These are phyloP conservation scores for Kentomonas sorsogonicus DNA, from an alignment of 208 protist genomes.

Conservation along the genomic window DNA sequence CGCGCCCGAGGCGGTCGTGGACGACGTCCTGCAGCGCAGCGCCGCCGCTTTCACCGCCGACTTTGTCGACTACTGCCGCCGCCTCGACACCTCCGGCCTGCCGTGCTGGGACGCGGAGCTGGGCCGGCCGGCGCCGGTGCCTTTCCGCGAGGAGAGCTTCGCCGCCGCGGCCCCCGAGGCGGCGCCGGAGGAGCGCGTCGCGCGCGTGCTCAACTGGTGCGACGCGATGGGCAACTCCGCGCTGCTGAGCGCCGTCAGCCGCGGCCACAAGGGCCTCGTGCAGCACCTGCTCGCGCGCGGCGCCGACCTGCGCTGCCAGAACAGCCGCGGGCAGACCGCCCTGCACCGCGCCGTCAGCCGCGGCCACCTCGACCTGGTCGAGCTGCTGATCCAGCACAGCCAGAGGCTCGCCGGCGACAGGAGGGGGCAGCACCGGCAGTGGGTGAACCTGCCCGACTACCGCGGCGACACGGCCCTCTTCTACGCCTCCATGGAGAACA, in stretches of 20 bases:
- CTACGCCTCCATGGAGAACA: conserved; percentile 90
- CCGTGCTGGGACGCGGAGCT: no score
- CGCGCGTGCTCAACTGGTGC: conserved; percentile 30
- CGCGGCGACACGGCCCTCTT: conserved; percentile 84
- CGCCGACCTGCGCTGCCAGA: conserved; percentile 56
- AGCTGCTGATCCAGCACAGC: conserved; percentile 63
- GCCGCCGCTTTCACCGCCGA: no score
- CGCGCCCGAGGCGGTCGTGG: conserved; percentile 53
- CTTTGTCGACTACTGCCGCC: no score
- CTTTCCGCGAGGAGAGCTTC: neutral
- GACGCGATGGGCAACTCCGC: conserved; percentile 72
- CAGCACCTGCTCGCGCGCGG: conserved; percentile 64
- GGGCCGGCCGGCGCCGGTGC: no score
- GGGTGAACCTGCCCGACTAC: conserved; percentile 78
- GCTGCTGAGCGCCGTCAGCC: conserved; percentile 53
- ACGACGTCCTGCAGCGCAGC: conserved; percentile 44
- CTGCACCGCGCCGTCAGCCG: conserved; percentile 78
- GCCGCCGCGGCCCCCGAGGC: conserved; percentile 3
- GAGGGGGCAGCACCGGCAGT: conserved; percentile 44
- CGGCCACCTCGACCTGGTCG: conserved; percentile 65
- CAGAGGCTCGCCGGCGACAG: conserved; percentile 26
- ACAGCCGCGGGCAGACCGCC: conserved; percentile 63
- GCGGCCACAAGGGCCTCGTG: conserved; percentile 50
- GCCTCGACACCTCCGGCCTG: no score
- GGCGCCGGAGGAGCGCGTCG: neutral